Conservation (phyloP, 176 grass and related monocot genomes). For the Eragrostis curvula region DNA sequence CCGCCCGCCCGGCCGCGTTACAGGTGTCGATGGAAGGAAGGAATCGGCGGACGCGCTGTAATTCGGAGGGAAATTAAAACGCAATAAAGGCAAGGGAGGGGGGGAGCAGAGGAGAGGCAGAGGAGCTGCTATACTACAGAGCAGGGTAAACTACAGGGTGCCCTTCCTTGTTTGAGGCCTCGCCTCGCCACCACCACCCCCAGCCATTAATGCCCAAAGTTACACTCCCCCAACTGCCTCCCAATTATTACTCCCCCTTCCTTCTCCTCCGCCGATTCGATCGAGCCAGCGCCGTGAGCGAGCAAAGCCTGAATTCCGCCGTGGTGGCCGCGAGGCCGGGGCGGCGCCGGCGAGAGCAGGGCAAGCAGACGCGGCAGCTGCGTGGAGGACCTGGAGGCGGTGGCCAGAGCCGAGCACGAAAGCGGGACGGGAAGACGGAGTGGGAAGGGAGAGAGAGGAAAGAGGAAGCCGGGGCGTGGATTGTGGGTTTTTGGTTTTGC, state of each 20-base stretch:
- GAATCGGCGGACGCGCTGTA: conserved; percentile 31
- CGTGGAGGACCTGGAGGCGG: neutral
- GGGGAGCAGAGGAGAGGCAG: conserved; percentile 20
- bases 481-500: conserved; percentile 34
- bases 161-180: conserved; percentile 30
- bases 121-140: neutral
- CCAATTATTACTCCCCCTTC: conserved; percentile 40
- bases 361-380: neutral
- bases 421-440: neutral
- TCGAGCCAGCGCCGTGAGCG: no score
- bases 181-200: conserved; percentile 28
- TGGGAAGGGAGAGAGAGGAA: neutral
- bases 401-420: conserved; percentile 52
- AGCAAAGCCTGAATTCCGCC: conserved; percentile 4
- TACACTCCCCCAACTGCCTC: conserved; percentile 58
- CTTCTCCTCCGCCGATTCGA: conserved; percentile 17
- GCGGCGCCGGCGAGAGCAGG: neutral
- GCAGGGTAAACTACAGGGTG: conserved; percentile 30
- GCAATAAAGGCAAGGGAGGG: conserved; percentile 45
- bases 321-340: neutral
- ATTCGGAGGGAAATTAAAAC: conserved; percentile 63
- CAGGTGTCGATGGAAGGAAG: conserved; percentile 42
- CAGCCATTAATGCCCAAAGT: conserved; percentile 65
- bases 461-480: conserved; percentile 21
- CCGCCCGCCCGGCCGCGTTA: conserved; percentile 26